These are phyloP conservation scores for Strobilomyces echinocephalus DNA, from an alignment of 768 basidiomycete species.

Conservation along the genomic window DNA sequence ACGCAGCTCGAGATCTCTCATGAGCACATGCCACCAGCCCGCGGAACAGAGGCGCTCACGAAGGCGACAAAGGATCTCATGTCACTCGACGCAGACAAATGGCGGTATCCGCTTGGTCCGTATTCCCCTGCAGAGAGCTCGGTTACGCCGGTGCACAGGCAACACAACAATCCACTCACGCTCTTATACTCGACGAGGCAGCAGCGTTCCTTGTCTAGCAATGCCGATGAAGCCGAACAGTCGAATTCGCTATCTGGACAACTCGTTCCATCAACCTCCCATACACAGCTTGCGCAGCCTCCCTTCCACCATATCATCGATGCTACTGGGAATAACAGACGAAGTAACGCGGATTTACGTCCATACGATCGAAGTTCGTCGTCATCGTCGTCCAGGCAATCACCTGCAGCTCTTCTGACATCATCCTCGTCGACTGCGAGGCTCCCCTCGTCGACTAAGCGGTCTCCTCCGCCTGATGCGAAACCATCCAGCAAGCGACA, in stretches of 20 bases:
- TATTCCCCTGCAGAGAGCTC: conserved; percentile 10
- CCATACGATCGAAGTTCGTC: conserved; percentile 21
- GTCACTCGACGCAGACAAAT: conserved; percentile 52
- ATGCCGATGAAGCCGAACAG: conserved; percentile 7
- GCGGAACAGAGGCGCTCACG: conserved; percentile 59
- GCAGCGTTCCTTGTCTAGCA: conserved; percentile 7
- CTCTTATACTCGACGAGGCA: conserved; percentile 17
- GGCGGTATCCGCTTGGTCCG: conserved; percentile 28
- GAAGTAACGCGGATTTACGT: conserved; percentile 5
- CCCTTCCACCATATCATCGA: conserved; percentile 16
- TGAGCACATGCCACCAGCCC: conserved; percentile 47
- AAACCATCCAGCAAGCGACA: conserved; percentile 32
- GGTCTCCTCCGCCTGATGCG: conserved; percentile 24
- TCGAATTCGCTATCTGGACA: conserved; percentile 5
- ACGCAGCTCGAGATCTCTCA: conserved; percentile 33
- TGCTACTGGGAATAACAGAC: conserved; percentile 7
- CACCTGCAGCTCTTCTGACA: conserved; percentile 18
- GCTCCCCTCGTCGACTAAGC: conserved; percentile 18
- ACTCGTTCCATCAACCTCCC: conserved; percentile 1
- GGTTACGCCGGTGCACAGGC: conserved; percentile 8
- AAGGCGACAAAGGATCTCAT: conserved; percentile 84
- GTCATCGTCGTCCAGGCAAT: conserved; percentile 27
- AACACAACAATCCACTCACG: conserved; percentile 16
- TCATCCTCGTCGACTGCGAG: conserved; percentile 14
- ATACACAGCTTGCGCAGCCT: conserved; percentile 5